phyloP scores from a whole-genome alignment of 345 rosid species.

The Syzygium oleosum region DNA sequence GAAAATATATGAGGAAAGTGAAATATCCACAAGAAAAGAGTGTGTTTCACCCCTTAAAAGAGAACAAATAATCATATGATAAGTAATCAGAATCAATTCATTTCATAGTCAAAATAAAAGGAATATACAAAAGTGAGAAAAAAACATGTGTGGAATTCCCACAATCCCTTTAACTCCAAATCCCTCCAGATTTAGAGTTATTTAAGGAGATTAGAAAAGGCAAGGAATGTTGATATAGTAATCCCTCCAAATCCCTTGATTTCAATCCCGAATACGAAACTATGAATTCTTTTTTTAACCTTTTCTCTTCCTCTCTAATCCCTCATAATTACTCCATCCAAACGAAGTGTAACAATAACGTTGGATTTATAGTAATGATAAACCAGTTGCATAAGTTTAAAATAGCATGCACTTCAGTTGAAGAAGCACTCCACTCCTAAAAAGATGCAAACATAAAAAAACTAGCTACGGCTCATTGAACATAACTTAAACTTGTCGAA shows the following conservation, averaged over 20 bases:
- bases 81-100: neutral
- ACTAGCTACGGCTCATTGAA: neutral
- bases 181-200: neutral
- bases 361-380: neutral
- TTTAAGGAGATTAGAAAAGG: neutral
- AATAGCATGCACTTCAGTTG: neutral
- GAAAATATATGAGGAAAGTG: neutral
- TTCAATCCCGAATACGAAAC: neutral
- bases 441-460: neutral
- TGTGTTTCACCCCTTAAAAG: neutral
- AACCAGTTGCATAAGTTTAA: neutral
- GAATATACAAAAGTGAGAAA: neutral
- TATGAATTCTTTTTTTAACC: neutral
- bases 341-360: neutral
- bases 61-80: neutral
- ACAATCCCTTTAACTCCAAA: neutral
- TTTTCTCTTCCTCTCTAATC: neutral
- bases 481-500: neutral
- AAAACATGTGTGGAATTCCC: neutral
- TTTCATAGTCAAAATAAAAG: neutral
- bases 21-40: neutral
- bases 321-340: neutral
- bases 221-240: neutral
- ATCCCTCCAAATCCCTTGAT: neutral
- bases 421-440: neutral